Evolutionary conservation across 2,329 filamentous ascomycete genomes (phyloP), one percentile per base, ranked within the genome.

Genomic region (Gyromitra esculenta): DNA sequence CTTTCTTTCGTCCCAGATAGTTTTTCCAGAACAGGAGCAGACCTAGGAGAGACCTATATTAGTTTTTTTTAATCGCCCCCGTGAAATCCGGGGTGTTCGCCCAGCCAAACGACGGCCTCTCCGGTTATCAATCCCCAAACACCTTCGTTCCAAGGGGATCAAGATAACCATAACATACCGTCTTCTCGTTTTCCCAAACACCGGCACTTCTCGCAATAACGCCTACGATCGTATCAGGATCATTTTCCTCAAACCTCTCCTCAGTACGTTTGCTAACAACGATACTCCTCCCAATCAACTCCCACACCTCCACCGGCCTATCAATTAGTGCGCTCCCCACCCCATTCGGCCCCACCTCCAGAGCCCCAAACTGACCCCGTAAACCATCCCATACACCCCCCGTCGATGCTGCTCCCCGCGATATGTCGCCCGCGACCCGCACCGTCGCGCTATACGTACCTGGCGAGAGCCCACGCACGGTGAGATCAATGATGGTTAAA

Each of bases 141-240:
- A 45, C 35, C 57, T 18, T 15, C 15, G 8, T n/a, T 37, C 13
- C 37, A 8, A 7, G 35, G 37, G 18, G 11, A 25, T 31, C 35
- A 25, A 37, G 9, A 52, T 9, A 25, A 18, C 35, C n/a, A 43
- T 13, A 57, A 73, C 73, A 41, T 5, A 99, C 95, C 59, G 92
- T 97, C 88, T 98, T 99, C 83, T 97, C 93, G 81, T 99, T 97
- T 83, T 97, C 95, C 96, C 96, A 99, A 77, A 97, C 91, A n/a
- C 96, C 96, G 15, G 96, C 95, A 84, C 94, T 97, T 82, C 96
- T 88, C 63, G 96, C 96, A 84, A 99, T 93, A 66, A 99, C 94
- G 7, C 96, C 96, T 1, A 97, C 92, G 65, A 97, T 86, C 21
- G 94, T 97, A 83, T 96, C 89, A 71, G 90, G 87, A 82, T 97